Evolutionary conservation across 2,329 filamentous ascomycete genomes (phyloP).

Genomic region (Fusarium ramigenum): DNA sequence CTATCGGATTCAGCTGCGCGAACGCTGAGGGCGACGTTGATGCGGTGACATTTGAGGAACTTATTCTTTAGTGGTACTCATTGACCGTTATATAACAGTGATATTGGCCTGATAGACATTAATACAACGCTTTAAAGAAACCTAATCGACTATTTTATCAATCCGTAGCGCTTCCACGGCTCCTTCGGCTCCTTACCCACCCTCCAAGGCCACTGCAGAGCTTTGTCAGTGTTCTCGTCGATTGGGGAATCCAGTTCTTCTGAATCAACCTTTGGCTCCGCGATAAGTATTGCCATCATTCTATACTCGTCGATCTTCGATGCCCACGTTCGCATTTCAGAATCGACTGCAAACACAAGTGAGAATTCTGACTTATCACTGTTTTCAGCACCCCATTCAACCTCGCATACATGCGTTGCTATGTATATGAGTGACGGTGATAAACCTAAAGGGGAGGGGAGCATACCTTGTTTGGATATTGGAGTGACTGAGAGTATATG

Average conservation of each 20-base stretch:
- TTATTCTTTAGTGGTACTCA: not conserved
- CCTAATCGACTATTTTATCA: not conserved
- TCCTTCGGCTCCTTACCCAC: not conserved
- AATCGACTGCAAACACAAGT: rapidly evolving
- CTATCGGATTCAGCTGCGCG: not conserved
- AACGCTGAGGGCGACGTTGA: not conserved
- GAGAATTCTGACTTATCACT: rapidly evolving
- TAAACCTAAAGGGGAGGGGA: no score
- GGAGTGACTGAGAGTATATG: not conserved
- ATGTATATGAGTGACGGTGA: rapidly evolving
- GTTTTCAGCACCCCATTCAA: rapidly evolving
- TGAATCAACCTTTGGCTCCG: rapidly evolving
- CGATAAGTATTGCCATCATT: not conserved
- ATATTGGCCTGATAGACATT: no score
- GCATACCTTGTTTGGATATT: no score
- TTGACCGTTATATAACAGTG: no score
- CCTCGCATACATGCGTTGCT: rapidly evolving
- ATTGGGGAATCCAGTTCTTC: rapidly evolving
- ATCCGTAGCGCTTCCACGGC: not conserved
- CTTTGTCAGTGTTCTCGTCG: no score
- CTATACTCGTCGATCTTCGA: not conserved
- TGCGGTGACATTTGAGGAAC: not conserved
- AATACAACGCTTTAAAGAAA: no score
- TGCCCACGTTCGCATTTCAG: not conserved
- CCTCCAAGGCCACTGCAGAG: no score